phyloP scores from a whole-genome alignment of 805 yeast genomes.

The Citeromyces nyonsensis region DNA sequence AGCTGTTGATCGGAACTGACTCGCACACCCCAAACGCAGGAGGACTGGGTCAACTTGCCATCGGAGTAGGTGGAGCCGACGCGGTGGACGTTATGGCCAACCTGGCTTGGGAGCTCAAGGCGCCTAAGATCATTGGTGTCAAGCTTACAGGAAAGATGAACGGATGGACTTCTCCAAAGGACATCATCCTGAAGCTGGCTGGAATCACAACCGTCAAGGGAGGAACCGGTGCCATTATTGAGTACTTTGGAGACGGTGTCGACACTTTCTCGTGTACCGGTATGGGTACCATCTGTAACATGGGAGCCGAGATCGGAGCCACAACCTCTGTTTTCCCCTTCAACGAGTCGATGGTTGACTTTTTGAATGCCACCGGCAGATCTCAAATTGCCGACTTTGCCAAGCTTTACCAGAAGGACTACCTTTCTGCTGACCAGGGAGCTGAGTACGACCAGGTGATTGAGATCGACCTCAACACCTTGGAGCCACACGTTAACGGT shows the following conservation, averaged over 20 bases:
- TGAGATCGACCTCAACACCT: conserved; percentile 71
- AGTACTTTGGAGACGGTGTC: conserved; percentile 94
- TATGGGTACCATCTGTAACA: conserved; percentile 98
- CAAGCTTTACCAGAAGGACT: conserved; percentile 22
- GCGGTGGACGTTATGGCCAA: conserved; percentile 97
- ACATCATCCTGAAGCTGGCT: conserved; percentile 84
- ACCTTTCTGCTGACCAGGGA: conserved; percentile 70
- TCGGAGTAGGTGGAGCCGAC: conserved; percentile 99
- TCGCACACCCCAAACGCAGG: conserved; percentile 99
- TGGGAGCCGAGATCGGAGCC: conserved; percentile 99
- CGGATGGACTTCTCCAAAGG: conserved; percentile 97
- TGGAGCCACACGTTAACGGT: conserved; percentile 94
- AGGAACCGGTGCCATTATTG: conserved; percentile 94
- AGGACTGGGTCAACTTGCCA: conserved; percentile 95
- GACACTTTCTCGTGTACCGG: conserved; percentile 86
- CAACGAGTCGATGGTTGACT: conserved; percentile 32
- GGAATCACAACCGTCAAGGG: conserved; percentile 92
- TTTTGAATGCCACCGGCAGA: conserved; percentile 75
- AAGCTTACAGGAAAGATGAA: conserved; percentile 76
- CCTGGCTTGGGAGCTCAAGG: conserved; percentile 97
- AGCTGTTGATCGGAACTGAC: conserved; percentile 95
- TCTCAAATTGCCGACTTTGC: conserved; percentile 74
- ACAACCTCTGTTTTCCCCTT: conserved; percentile 96
- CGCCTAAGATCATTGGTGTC: conserved; percentile 91
- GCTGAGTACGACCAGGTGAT: conserved; percentile 86